Evolutionary conservation across 2,329 filamentous ascomycete genomes (phyloP), one percentile per base, ranked within the genome.

Genomic region (Rhynchosporium graminicola): DNA sequence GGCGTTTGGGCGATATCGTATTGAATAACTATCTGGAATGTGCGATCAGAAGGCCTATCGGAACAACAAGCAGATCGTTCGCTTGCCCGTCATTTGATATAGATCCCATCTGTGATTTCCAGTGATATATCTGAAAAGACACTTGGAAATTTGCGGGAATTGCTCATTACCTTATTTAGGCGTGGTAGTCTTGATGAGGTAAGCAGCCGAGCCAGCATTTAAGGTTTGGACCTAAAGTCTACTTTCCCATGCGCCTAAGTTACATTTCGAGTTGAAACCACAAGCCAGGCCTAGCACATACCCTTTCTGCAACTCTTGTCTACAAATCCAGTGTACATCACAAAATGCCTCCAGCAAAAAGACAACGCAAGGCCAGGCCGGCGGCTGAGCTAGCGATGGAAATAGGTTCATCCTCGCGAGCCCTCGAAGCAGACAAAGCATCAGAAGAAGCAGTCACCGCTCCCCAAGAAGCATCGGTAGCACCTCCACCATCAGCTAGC

Each of bases 311-410:
- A n/a, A 62, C 52, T 5, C n/a, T 26, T 46, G 55, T 8, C 33
- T 26, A 28, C 65, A 38, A 63, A n/a, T 12, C 42, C 26, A 36
- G 9, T 10, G 9, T 48, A 68, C 28, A 33, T 26, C 15, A 20
- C 57, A 70, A 62, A 42, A 79, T 80, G 77, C 77, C 78, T 63
- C 76, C 78, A 47, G 72, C 77, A 26, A 80, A 80, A 71, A 80
- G 78, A 69, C 77, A 78, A 69, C 77, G 78, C 70, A 79, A 79
- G 72, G 80, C 76, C 4, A 70, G 71, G 5, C 71, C 69, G 5
- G 71, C 67, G 4, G 67, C 64, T 20, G 65, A 69, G 28, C 43
- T 59, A 31, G 63, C 59, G 43, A 64, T 69, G 28, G 65, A 65
- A 9, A 57, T 60, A 50, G 50, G 62, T 4, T 46, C 59, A 9